phyloP scores from a whole-genome alignment of 2,329 filamentous ascomycete species.

The Sclerotinia glacialis region DNA sequence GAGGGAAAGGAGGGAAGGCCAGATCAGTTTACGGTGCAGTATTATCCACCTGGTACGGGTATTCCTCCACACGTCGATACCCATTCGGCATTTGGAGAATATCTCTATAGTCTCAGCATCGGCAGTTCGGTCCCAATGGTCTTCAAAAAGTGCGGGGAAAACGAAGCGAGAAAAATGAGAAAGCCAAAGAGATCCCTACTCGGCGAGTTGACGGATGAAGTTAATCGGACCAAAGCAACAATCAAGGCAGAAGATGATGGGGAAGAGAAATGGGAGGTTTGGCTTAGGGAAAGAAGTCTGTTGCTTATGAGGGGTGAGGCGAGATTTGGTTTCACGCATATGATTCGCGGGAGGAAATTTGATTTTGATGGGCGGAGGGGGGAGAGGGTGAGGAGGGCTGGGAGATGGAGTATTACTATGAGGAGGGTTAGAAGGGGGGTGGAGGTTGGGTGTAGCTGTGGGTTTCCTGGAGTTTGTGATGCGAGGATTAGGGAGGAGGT shows the following conservation, averaged over 20 bases:
- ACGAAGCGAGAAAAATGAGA: constrained; percentile 13
- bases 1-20: constrained; percentile 34
- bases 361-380: not conserved
- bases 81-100: constrained; percentile 46
- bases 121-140: not conserved
- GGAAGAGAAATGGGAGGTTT: constrained; percentile 14
- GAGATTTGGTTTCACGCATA: constrained; percentile 22
- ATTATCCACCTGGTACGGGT: constrained; percentile 57
- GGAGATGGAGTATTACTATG: constrained; percentile 25
- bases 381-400: constrained; percentile 13
- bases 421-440: constrained; percentile 17
- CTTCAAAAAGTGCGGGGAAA: constrained; percentile 8
- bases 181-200: not conserved
- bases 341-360: constrained; percentile 23
- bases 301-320: constrained; percentile 23
- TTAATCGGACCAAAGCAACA: not conserved
- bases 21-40: constrained; percentile 59
- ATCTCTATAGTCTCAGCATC: constrained; percentile 35
- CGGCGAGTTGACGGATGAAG: not conserved
- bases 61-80: constrained; percentile 62
- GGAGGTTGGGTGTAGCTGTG: constrained; percentile 18
- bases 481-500: constrained; percentile 23
- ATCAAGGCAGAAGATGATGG: not conserved
- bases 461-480: constrained; percentile 25
- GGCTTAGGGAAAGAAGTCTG: constrained; percentile 17